These are phyloP conservation scores for Lactarius psammicola DNA, from an alignment of 768 basidiomycete genomes.

Conservation along the genomic window DNA sequence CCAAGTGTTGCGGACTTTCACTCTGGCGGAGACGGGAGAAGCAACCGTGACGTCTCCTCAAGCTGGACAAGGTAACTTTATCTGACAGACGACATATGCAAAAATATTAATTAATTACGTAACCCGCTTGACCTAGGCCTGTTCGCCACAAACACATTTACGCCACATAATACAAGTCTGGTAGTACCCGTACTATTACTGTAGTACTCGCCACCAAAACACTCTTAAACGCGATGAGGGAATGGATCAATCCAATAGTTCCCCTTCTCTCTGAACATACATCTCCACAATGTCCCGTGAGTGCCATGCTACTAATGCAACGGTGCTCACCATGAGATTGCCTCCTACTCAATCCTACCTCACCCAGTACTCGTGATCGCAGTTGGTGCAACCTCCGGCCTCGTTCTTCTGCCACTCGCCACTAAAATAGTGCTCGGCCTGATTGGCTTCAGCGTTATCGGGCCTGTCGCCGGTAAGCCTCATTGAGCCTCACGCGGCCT, in stretches of 20 bases:
- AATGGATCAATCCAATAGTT: neutral
- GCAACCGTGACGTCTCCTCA: no score
- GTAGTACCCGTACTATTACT: no score
- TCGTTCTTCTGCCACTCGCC: neutral
- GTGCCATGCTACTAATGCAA: neutral
- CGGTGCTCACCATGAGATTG: neutral
- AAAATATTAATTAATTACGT: neutral
- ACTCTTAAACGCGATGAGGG: neutral
- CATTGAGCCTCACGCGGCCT: no score
- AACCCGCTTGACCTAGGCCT: no score
- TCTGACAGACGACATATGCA: neutral
- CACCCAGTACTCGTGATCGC: neutral
- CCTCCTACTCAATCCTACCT: neutral
- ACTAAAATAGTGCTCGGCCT: neutral
- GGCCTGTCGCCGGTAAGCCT: conserved; percentile 3
- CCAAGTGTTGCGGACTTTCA: neutral
- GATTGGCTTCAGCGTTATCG: conserved; percentile 1
- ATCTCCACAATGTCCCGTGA: neutral
- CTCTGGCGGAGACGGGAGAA: no score
- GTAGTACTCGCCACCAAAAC: neutral
- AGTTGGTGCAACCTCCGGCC: neutral
- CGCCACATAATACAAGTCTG: no score
- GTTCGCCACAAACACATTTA: no score
- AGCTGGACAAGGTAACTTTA: neutral
- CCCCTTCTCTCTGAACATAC: neutral